Percentiles rank a stretch among this genome's conserved stretches.
phyloP scores from a whole-genome alignment of 148 eudicot genomes.

The Suaeda aralocaspica region DNA sequence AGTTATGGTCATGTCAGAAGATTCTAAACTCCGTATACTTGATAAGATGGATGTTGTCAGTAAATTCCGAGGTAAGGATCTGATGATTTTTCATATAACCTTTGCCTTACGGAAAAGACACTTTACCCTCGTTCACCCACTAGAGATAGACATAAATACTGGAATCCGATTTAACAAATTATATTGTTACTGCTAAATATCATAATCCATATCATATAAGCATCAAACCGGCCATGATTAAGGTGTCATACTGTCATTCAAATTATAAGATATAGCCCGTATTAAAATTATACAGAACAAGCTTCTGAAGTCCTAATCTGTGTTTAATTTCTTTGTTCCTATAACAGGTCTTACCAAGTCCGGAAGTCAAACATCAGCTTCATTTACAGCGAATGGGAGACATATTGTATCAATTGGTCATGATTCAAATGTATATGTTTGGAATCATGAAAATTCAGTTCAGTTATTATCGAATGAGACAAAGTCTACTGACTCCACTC shows the following conservation, averaged over 20 bases:
- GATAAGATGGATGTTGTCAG: conserved; percentile 51
- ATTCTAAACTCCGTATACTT: conserved; percentile 61
- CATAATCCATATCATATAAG: too few species aligned
- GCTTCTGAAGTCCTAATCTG: neutral
- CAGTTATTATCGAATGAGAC: conserved; percentile 28
- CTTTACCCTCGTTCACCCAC: too few species aligned
- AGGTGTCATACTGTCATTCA: too few species aligned
- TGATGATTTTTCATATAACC: too few species aligned
- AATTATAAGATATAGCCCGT: too few species aligned
- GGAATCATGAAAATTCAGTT: conserved; percentile 45
- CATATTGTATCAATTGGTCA: conserved; percentile 65
- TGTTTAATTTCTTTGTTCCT: neutral
- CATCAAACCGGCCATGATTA: too few species aligned
- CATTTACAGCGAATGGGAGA: conserved; percentile 45
- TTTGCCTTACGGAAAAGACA: too few species aligned
- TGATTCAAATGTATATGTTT: conserved; percentile 62
- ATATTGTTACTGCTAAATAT: too few species aligned
- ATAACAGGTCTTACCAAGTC: conserved; percentile 58
- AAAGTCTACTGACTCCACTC: conserved; percentile 42
- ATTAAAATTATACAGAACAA: neutral
- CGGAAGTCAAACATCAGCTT: conserved; percentile 65
- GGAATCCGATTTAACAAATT: too few species aligned
- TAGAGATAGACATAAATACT: too few species aligned
- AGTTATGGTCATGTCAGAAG: conserved; percentile 61
- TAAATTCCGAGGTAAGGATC: conserved; percentile 57